Conservation (phyloP, 495 filamentous ascomycete species). For the Xylaria longipes region DNA sequence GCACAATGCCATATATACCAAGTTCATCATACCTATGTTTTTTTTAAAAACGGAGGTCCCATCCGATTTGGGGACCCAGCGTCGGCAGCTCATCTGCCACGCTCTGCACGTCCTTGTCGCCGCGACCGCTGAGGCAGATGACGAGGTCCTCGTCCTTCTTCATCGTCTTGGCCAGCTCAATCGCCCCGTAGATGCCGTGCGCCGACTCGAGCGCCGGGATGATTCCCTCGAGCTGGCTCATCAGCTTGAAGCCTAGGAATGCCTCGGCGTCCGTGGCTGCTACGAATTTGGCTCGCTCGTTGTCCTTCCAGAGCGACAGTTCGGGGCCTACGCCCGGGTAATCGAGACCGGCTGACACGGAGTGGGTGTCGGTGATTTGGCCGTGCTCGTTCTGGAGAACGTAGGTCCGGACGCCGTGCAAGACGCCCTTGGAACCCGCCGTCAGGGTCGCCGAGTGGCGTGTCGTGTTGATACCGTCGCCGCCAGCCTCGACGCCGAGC, state of each 20-base stretch:
- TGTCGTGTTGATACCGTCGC: slow-evolving; percentile 86
- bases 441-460: slow-evolving; percentile 91
- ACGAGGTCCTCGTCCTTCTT: slow-evolving; percentile 86
- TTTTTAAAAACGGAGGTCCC: slow-evolving; percentile 83
- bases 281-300: slow-evolving; percentile 81
- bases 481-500: slow-evolving; percentile 94
- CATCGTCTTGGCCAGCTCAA: slow-evolving; percentile 93
- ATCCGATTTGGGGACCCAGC: slow-evolving; percentile 89
- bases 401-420: slow-evolving; percentile 96
- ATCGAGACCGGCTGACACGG: slow-evolving; percentile 94
- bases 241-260: slow-evolving; percentile 83
- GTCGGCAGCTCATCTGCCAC: slow-evolving; percentile 93
- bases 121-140: slow-evolving; percentile 90
- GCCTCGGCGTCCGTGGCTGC: slow-evolving; percentile 92
- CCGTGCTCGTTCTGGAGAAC: slow-evolving; percentile 90
- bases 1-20: not conserved
- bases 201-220: slow-evolving; percentile 94
- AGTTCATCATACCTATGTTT: not conserved
- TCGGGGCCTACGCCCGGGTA: slow-evolving; percentile 98
- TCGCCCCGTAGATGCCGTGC: slow-evolving; percentile 87
- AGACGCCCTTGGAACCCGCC: slow-evolving; percentile 86
- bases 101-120: slow-evolving; percentile 98
- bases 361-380: slow-evolving; percentile 94
- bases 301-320: slow-evolving; percentile 91
- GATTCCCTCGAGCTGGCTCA: slow-evolving; percentile 89